Percentiles rank a stretch among this genome's conserved stretches.
Evolutionary conservation across 495 filamentous ascomycete genomes (phyloP).

Genomic region (Clavariopsis aquatica): DNA sequence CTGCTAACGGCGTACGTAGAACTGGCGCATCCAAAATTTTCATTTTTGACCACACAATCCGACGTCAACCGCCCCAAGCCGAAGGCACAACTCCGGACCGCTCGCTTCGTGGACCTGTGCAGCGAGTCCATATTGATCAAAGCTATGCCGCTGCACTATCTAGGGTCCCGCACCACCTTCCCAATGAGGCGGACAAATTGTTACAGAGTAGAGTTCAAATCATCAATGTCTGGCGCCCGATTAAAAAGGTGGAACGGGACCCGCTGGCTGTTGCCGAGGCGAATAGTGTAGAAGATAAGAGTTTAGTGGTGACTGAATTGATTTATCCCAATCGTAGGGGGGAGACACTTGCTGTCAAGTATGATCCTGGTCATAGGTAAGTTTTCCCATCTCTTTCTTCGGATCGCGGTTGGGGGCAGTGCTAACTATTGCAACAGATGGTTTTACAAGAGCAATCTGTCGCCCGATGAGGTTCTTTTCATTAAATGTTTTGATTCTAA

Average conservation of each 20-base stretch:
- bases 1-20: constrained; percentile 40
- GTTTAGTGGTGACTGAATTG: constrained; percentile 33
- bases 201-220: constrained; percentile 65
- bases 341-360: constrained; percentile 35
- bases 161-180: constrained; percentile 63
- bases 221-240: constrained; percentile 74
- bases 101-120: constrained; percentile 60
- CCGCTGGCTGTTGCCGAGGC: constrained; percentile 63
- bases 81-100: constrained; percentile 10
- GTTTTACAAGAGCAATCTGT: constrained; percentile 45
- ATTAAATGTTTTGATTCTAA: constrained; percentile 75
- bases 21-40: constrained; percentile 60
- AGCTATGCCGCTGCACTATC: constrained; percentile 60
- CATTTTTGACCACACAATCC: constrained; percentile 78
- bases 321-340: constrained; percentile 39
- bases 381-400: neutral
- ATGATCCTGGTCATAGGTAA: constrained; percentile 23
- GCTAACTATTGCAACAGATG: constrained; percentile 22
- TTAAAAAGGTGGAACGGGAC: constrained; percentile 62
- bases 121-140: constrained; percentile 73
- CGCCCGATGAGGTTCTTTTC: constrained; percentile 61
- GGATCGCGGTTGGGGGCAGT: neutral
- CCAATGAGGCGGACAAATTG: constrained; percentile 60
- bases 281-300: constrained; percentile 31
- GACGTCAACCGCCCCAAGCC: constrained; percentile 50